phyloP scores from a whole-genome alignment of 2,329 filamentous ascomycete genomes.

The Arthrobotrys conoides region DNA sequence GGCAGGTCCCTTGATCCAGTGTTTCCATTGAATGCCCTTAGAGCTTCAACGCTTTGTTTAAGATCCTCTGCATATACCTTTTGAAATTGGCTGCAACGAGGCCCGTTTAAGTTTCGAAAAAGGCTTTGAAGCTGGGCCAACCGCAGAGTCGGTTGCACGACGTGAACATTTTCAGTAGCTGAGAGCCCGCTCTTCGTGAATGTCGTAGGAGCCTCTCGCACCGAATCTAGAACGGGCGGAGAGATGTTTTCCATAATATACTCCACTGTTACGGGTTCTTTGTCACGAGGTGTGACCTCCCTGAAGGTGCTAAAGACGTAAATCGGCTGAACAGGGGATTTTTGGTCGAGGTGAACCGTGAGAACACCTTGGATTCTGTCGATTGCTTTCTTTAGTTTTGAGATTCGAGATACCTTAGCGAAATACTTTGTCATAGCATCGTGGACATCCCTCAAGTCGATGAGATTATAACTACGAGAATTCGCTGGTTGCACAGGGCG shows the following conservation, averaged over 20 bases:
- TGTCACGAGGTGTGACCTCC: neutral
- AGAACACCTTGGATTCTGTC: constrained; percentile 21
- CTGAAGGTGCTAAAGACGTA: constrained; percentile 22
- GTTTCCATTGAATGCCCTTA: constrained; percentile 51
- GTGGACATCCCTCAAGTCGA: constrained; percentile 29
- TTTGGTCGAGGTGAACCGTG: neutral
- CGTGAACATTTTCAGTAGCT: constrained; percentile 16
- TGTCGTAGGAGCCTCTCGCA: neutral
- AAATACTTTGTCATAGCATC: constrained; percentile 19
- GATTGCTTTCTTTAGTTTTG: constrained; percentile 14
- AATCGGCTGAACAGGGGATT: neutral
- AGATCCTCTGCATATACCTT: constrained; percentile 58
- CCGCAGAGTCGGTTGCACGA: constrained; percentile 37
- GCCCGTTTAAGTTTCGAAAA: constrained; percentile 31
- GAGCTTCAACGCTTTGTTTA: constrained; percentile 59
- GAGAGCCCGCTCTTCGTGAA: constrained; percentile 33
- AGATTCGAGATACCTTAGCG: constrained; percentile 1
- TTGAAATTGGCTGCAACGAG: constrained; percentile 51
- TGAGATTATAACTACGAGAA: constrained; percentile 1
- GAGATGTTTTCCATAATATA: constrained; percentile 37
- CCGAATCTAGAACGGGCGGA: neutral
- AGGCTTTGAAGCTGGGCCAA: constrained; percentile 37
- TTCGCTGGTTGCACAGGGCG: neutral
- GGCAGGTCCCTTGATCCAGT: constrained; percentile 10
- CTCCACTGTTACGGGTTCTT: constrained; percentile 8